phyloP scores from a whole-genome alignment of 140 eudicot species.

The Stevia rebaudiana region DNA sequence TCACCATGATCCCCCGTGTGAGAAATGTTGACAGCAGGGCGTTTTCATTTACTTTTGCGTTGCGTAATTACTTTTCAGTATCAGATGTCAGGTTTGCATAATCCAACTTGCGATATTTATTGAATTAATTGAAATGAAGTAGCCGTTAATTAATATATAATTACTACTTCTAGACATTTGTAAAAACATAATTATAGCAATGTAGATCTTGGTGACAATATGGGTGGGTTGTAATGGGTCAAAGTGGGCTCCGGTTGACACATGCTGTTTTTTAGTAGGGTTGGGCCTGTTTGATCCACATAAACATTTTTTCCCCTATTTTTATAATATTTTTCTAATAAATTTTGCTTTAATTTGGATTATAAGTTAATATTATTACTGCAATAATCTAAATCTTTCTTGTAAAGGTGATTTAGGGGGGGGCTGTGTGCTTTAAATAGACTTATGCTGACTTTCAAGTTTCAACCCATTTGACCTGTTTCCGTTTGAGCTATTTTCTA shows the following conservation, averaged over 20 bases:
- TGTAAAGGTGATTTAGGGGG: neutral
- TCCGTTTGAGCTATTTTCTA: neutral
- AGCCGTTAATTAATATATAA: neutral
- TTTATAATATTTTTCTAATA: neutral
- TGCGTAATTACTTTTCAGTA: slow-evolving; percentile 70
- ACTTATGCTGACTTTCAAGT: too few relatives aligned
- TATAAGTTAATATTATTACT: too few relatives aligned
- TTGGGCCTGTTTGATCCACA: neutral
- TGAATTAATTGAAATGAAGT: neutral
- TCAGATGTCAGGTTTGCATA: slow-evolving; percentile 85
- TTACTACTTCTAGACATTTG: neutral
- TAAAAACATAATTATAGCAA: neutral
- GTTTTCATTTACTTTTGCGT: slow-evolving; percentile 59
- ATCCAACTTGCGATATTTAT: slow-evolving; percentile 13
- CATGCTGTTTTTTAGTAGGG: neutral
- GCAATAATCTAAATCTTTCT: neutral
- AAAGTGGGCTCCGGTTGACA: neutral
- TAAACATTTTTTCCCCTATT: neutral
- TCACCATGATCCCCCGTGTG: slow-evolving; percentile 80
- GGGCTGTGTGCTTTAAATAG: too few relatives aligned
- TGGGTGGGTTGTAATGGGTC: neutral
- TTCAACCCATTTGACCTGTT: neutral
- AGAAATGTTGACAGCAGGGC: slow-evolving; percentile 67
- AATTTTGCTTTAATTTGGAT: neutral
- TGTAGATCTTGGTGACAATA: neutral